These are phyloP conservation scores for Chytridiales sp. DNA, from an alignment of 371 early-diverging fungal species.

Conservation along the genomic window DNA sequence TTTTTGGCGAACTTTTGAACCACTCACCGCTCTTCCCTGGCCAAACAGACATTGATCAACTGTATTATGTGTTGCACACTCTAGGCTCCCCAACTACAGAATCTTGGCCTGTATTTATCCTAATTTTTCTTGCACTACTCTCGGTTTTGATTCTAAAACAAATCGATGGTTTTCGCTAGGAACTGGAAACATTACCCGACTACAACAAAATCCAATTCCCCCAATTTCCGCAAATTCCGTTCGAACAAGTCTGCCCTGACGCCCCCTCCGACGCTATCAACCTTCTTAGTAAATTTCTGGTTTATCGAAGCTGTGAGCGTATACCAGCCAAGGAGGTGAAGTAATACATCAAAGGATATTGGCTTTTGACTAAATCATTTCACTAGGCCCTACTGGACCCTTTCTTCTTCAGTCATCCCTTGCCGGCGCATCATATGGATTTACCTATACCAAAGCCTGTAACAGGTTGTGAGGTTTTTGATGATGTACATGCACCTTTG, in stretches of 20 bases:
- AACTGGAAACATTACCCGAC: conserved; percentile 51
- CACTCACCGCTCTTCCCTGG: conserved; percentile 56
- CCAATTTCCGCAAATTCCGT: conserved; percentile 27
- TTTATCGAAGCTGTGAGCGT: conserved; percentile 41
- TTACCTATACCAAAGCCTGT: conserved; percentile 47
- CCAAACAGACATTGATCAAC: conserved; percentile 60
- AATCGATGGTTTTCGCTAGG: conserved; percentile 25
- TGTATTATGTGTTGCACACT: conserved; percentile 49
- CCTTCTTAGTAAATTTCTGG: conserved; percentile 47
- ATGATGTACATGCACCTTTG: conserved; percentile 34
- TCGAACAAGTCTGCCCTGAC: conserved; percentile 48
- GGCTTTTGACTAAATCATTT: conserved; percentile 8
- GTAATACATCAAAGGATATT: conserved; percentile 3
- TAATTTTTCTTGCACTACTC: background rate
- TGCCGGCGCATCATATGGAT: conserved; percentile 53
- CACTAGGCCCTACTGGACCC: conserved; percentile 44
- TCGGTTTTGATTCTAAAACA: too few relatives aligned
- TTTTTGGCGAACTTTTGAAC: conserved; percentile 58
- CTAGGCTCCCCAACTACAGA: conserved; percentile 53
- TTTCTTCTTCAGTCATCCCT: conserved; percentile 49
- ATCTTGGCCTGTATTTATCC: conserved; percentile 50
- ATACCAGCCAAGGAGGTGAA: conserved; percentile 46
- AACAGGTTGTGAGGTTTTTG: conserved; percentile 27
- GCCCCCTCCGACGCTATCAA: conserved; percentile 45
- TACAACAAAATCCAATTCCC: conserved; percentile 58